phyloP scores from a whole-genome alignment of 208 protist species.

The Trypanosoma congolense region DNA sequence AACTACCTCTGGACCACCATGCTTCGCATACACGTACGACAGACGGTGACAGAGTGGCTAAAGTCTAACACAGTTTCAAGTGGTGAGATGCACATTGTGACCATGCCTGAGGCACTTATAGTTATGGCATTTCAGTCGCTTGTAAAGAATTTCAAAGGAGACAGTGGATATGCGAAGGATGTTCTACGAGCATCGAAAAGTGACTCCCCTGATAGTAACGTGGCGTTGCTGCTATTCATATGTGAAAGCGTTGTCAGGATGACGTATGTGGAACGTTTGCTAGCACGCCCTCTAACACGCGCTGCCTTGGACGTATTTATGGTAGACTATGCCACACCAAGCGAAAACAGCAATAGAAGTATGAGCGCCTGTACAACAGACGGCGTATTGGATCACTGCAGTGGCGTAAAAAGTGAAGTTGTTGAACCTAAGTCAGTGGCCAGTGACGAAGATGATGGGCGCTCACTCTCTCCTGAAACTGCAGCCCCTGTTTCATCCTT shows the following conservation, averaged over 20 bases:
- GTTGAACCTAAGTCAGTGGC: too few relatives aligned
- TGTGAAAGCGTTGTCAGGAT: slow-evolving; percentile 62
- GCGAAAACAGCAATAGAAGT: neutral
- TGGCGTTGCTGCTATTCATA: slow-evolving; percentile 52
- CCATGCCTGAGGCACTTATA: slow-evolving; percentile 69
- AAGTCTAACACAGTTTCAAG: slow-evolving; percentile 7
- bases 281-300: slow-evolving; percentile 20
- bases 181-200: slow-evolving; percentile 23
- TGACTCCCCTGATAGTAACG: slow-evolving; percentile 15
- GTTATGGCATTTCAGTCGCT: slow-evolving; percentile 44
- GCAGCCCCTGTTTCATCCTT: slow-evolving; percentile 18
- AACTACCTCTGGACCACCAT: slow-evolving; percentile 29
- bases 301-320: slow-evolving; percentile 12
- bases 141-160: slow-evolving; percentile 11
- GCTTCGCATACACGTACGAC: slow-evolving; percentile 42
- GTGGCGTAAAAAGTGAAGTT: too few relatives aligned
- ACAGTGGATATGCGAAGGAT: slow-evolving; percentile 42
- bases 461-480: slow-evolving; percentile 5
- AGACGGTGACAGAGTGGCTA: slow-evolving; percentile 11
- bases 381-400: too few relatives aligned
- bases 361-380: too few relatives aligned
- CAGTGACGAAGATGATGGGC: neutral
- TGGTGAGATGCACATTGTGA: slow-evolving; percentile 19
- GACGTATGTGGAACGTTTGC: slow-evolving; percentile 48
- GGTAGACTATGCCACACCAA: slow-evolving; percentile 8